Base-by-base conservation (phyloP, 495 filamentous ascomycete genomes). In the Penicillium canescens region DNA sequence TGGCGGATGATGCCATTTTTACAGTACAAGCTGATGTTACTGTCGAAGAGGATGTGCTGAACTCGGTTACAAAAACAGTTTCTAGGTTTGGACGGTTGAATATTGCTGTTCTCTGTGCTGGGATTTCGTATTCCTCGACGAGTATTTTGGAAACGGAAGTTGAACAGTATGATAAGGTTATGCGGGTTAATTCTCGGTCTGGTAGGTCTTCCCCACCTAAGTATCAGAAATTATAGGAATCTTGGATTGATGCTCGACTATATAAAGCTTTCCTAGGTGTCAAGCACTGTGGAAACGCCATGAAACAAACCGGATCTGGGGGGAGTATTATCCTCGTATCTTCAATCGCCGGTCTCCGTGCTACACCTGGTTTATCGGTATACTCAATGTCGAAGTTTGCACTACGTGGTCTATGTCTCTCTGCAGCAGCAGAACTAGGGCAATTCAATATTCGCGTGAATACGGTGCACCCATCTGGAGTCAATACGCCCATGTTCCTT, bases 271-370 rank as follows among this genome's bases (percentile, higher is more conserved):
- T 55, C 46, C 39, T 55, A 9, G 56, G 52, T 2, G 46, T 59
- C 20, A 59, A 50, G 24, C 47, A 61, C 14, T 54, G 52, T 14
- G 57, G 56, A 2, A 42, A 35, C 10, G 53, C 48, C 6, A 63
- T 63, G 60, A 49, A 50, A 37, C 42, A 56, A 13, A 20, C 52
- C 6, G 52, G 52, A 4, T 56, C 56, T 18, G 57, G 60, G 26
- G 58, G 60, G 0, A 60, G 56, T 24, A 63, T 63, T 5, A 57
- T 61, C 21, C 28, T 63, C 9, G 45, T 58, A 3, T 63, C 60
- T 9, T 63, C 60, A 2, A 63, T 60, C 28, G 60, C 56, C 11
- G 60, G 60, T 11, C 57, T 62, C 18, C 60, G 60, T 20, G 60
- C 55, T 5, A 62, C 60, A 13, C 60, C 60, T 13, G 60, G 60